A percentile compares a stretch with the other conserved stretches of the same genome.
Conservation (phyloP, 805 yeast species). For the Myxozyma vanderwaltii region DNA sequence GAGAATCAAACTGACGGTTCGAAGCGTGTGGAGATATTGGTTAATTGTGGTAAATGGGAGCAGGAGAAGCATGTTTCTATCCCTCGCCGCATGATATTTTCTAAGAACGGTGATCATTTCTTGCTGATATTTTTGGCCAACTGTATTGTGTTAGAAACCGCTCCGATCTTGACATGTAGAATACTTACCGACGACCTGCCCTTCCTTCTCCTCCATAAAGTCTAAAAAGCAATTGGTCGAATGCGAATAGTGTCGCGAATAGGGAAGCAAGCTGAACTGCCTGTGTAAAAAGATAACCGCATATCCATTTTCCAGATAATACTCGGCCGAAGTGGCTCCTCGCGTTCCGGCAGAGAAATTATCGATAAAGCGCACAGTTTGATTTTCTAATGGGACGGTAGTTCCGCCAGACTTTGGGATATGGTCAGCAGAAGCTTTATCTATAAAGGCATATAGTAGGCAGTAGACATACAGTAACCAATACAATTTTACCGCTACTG, state of each 20-base stretch:
- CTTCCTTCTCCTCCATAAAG: conserved; percentile 60
- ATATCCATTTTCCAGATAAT: conserved; percentile 79
- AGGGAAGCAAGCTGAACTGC: conserved; percentile 89
- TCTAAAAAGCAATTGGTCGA: conserved; percentile 84
- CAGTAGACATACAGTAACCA: conserved; percentile 60
- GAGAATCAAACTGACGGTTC: conserved; percentile 62
- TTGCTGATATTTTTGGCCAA: conserved; percentile 60
- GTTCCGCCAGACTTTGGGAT: conserved; percentile 77
- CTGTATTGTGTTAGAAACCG: conserved; percentile 33
- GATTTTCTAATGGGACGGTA: conserved; percentile 94
- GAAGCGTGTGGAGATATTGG: conserved; percentile 85
- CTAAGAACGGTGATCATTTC: conserved; percentile 62
- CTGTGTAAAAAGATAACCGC: conserved; percentile 92
- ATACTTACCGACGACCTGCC: conserved; percentile 50
- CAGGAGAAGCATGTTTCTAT: conserved; percentile 56
- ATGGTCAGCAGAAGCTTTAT: neutral
- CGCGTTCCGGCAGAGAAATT: conserved; percentile 97
- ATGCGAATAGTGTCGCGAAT: conserved; percentile 83
- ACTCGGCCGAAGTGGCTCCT: conserved; percentile 95
- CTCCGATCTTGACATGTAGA: neutral
- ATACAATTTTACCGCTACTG: conserved; percentile 56
- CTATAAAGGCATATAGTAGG: neutral
- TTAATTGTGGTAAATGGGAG: conserved; percentile 94
- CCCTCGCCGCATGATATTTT: conserved; percentile 53
- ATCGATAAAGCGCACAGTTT: conserved; percentile 95